These are phyloP conservation scores for Ceratobasidium sp. DNA, from an alignment of 1,284 basidiomycete genomes.

Conservation along the genomic window DNA sequence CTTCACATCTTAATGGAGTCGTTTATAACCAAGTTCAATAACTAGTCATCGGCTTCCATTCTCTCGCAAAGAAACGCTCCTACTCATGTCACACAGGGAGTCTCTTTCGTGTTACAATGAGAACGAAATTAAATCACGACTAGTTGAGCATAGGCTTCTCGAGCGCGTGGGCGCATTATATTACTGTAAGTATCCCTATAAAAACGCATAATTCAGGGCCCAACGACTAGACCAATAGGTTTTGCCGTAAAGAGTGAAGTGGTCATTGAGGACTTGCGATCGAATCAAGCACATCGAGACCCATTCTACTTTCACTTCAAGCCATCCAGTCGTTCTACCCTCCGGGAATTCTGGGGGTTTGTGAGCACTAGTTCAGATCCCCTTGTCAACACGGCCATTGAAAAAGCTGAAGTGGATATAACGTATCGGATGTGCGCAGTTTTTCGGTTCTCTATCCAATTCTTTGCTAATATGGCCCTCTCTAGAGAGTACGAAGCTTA, in stretches of 20 bases:
- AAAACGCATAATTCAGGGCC: not conserved
- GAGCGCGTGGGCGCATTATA: too few relatives aligned
- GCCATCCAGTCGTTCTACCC: not conserved
- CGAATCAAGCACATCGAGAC: too few relatives aligned
- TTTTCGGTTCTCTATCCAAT: not conserved
- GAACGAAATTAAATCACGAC: too few relatives aligned
- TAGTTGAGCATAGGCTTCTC: too few relatives aligned
- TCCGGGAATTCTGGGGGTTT: not conserved
- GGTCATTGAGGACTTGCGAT: not conserved
- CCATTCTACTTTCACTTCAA: not conserved
- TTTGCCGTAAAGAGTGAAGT: too few relatives aligned
- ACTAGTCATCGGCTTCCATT: too few relatives aligned
- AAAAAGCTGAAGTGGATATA: not conserved
- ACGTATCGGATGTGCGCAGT: not conserved
- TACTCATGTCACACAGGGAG: too few relatives aligned
- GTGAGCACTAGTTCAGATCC: not conserved
- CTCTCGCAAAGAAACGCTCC: too few relatives aligned
- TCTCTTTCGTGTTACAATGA: too few relatives aligned
- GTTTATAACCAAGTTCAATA: too few relatives aligned
- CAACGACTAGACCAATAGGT: not conserved
- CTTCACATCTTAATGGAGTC: too few relatives aligned
- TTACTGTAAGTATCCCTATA: too few relatives aligned
- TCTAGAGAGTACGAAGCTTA: not conserved
- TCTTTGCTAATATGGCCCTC: not conserved
- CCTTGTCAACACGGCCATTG: not conserved